These are phyloP conservation scores for Manihot esculenta DNA, from an alignment of 441 rosid genomes.

Conservation along the genomic window DNA sequence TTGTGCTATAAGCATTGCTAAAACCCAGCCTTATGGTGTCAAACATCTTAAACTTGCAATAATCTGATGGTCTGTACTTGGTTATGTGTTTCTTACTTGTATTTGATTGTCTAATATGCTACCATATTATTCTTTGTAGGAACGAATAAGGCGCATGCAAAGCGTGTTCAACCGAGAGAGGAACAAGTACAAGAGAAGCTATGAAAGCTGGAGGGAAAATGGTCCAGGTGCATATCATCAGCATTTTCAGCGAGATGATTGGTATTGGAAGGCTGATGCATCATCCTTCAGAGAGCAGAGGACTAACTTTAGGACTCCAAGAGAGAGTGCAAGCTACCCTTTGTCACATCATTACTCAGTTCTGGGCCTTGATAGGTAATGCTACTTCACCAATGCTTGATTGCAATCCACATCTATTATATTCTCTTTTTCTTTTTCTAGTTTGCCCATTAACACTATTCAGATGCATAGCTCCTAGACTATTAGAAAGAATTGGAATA, in stretches of 20 bases:
- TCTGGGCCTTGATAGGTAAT: slow-evolving; percentile 91
- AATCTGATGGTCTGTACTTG: neutral
- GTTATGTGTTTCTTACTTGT: neutral
- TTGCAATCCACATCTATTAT: slow-evolving; percentile 3
- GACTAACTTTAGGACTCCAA: slow-evolving; percentile 56
- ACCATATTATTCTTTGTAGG: slow-evolving; percentile 42
- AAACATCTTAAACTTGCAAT: neutral
- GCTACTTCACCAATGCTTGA: neutral
- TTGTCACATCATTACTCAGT: slow-evolving; percentile 92
- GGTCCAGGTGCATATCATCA: slow-evolving; percentile 67
- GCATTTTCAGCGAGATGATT: slow-evolving; percentile 89
- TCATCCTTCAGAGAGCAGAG: slow-evolving; percentile 62
- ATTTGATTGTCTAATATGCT: slow-evolving; percentile 7
- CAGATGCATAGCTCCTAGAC: neutral
- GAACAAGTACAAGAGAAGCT: slow-evolving; percentile 63
- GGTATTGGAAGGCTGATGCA: slow-evolving; percentile 89
- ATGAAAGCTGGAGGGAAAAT: slow-evolving; percentile 81
- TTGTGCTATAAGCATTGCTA: neutral
- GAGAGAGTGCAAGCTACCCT: slow-evolving; percentile 53
- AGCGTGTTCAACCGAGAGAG: slow-evolving; percentile 90
- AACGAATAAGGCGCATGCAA: slow-evolving; percentile 96
- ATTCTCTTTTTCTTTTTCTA: neutral
- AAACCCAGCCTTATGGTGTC: neutral
- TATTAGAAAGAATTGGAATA: neutral
- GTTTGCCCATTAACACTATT: neutral